A percentile compares a stretch with the other conserved stretches of the same genome.
Evolutionary conservation across 345 rosid species (phyloP).

Genomic region (Salix koriyanagi): DNA sequence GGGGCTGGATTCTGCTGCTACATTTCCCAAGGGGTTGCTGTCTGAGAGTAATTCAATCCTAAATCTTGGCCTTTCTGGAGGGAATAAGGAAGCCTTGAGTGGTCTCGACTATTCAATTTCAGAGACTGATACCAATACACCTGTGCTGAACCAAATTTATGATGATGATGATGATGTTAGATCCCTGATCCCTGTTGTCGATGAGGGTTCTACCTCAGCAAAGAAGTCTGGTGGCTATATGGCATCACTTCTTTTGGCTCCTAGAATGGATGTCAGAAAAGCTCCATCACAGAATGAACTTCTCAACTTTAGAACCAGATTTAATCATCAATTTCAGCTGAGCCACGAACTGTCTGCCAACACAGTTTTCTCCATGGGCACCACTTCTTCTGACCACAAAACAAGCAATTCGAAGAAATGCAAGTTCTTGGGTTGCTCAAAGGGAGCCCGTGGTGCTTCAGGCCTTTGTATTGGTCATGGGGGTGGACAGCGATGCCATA

Average conservation of each 20-base stretch:
- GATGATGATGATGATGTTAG: conserved; percentile 27
- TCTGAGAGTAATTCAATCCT: conserved; percentile 52
- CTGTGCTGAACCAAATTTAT: conserved; percentile 28
- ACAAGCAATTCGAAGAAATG: conserved; percentile 58
- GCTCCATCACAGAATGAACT: conserved; percentile 33
- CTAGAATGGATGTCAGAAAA: conserved; percentile 40
- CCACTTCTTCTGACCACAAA: conserved; percentile 50
- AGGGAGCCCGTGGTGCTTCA: conserved; percentile 90
- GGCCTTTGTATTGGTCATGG: conserved; percentile 96
- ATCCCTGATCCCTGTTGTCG: conserved; percentile 53
- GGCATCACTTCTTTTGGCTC: conserved; percentile 77
- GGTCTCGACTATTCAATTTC: conserved; percentile 48
- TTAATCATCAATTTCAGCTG: conserved; percentile 34
- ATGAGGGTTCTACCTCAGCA: conserved; percentile 92
- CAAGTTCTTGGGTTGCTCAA: conserved; percentile 65
- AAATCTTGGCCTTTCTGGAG: conserved; percentile 76
- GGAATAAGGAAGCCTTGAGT: conserved; percentile 38
- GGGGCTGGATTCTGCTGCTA: conserved; percentile 23
- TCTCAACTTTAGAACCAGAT: conserved; percentile 36
- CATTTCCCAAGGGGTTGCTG: conserved; percentile 34
- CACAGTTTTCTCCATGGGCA: conserved; percentile 49
- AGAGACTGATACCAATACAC: conserved; percentile 28
- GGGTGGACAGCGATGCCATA: conserved; percentile 94
- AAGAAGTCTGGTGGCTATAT: conserved; percentile 89
- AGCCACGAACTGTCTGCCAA: conserved; percentile 49